These are phyloP conservation scores for Paraurostyla sp. DNA, from an alignment of 73 alveolate species.

Conservation along the genomic window DNA sequence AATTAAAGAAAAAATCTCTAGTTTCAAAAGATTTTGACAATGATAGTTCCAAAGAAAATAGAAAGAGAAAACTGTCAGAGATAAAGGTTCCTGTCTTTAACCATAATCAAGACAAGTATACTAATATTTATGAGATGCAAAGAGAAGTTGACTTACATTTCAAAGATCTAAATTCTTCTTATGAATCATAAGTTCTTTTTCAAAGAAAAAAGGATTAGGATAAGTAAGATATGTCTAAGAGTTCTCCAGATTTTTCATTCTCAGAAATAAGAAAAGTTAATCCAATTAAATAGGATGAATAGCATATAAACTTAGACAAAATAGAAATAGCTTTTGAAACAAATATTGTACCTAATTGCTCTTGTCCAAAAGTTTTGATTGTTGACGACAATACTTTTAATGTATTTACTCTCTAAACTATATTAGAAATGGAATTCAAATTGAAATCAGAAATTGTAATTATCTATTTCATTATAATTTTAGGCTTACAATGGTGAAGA, in stretches of 20 bases:
- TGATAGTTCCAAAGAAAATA: not conserved
- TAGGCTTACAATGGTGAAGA: conserved; percentile 61
- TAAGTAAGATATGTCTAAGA: no score
- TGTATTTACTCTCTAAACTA: conserved; percentile 16
- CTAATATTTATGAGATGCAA: conserved; percentile 33
- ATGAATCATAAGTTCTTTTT: no score
- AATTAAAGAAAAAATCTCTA: not conserved
- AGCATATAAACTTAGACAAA: not conserved
- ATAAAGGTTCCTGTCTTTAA: not conserved
- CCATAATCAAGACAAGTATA: not conserved
- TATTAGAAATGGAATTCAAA: not conserved
- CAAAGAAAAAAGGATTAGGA: no score
- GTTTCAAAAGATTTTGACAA: conserved; percentile 10
- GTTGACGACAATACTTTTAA: conserved; percentile 64
- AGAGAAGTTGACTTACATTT: conserved; percentile 24
- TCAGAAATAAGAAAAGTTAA: no score
- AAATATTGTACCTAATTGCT: not conserved
- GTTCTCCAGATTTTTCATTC: no score
- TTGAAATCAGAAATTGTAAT: conserved; percentile 9
- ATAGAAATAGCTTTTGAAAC: not conserved
- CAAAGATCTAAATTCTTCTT: not conserved
- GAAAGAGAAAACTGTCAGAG: not conserved
- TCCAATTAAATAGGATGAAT: not conserved
- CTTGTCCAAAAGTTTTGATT: conserved; percentile 26
- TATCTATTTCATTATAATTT: not conserved